Evolutionary conservation across 1,139 yeast genomes (phyloP).

Genomic region (Candida sojae): DNA sequence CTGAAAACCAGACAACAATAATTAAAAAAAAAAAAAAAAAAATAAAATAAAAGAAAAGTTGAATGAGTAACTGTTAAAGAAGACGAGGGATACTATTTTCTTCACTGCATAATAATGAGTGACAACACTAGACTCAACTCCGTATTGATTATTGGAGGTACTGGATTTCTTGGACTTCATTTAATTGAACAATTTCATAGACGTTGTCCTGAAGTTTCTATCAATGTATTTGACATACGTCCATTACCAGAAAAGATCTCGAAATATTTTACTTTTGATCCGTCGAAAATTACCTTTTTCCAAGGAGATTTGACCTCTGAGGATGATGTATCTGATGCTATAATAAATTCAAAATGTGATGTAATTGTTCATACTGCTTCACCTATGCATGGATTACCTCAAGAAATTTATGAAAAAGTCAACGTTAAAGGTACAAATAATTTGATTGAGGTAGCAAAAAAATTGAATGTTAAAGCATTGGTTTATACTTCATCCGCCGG

Average conservation of each 20-base stretch:
- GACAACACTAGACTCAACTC: conserved; percentile 11
- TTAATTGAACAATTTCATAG: conserved; percentile 81
- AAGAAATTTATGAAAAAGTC: conserved; percentile 81
- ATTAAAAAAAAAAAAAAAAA: too few species aligned
- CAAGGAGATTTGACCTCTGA: conserved; percentile 84
- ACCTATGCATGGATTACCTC: conserved; percentile 86
- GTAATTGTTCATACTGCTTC: conserved; percentile 96
- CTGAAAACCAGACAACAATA: too few species aligned
- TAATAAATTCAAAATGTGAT: conserved; percentile 58
- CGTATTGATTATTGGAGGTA: conserved; percentile 86
- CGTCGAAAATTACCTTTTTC: conserved; percentile 56
- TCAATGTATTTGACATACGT: conserved; percentile 89
- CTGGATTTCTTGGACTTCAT: conserved; percentile 94
- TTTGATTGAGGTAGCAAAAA: conserved; percentile 65
- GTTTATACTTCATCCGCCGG: conserved; percentile 98
- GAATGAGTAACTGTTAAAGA: too few species aligned
- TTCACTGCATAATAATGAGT: neutral
- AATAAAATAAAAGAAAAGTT: too few species aligned
- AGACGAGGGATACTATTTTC: too few species aligned
- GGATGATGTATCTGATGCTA: conserved; percentile 66
- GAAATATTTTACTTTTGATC: conserved; percentile 72
- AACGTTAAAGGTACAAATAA: conserved; percentile 88
- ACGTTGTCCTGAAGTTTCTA: conserved; percentile 65
- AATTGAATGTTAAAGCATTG: conserved; percentile 58
- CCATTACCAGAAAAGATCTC: conserved; percentile 76